Conservation (phyloP, 495 filamentous ascomycete genomes). For the Penicillium riverlandense region DNA sequence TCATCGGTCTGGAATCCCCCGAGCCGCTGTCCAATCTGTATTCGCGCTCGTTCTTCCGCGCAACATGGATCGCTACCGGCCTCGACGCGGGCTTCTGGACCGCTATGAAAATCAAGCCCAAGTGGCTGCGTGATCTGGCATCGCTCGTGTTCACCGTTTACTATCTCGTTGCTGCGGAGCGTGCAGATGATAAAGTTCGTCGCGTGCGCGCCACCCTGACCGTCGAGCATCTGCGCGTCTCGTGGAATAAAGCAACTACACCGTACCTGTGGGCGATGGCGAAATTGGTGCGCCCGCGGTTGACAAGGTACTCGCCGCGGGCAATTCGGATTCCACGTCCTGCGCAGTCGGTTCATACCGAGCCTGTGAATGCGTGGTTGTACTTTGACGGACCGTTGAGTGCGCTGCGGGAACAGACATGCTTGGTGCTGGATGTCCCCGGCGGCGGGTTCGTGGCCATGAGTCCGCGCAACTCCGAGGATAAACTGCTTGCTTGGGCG, state of each 20-base stretch:
- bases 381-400: conserved; percentile 88
- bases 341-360: conserved; percentile 65
- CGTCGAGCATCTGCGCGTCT: conserved; percentile 83
- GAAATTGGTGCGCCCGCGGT: conserved; percentile 63
- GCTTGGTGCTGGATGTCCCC: conserved; percentile 83
- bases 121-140: conserved; percentile 74
- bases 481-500: conserved; percentile 87
- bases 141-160: conserved; percentile 79
- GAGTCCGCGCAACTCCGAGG: conserved; percentile 84
- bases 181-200: conserved; percentile 95
- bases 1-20: conserved; percentile 84
- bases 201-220: conserved; percentile 81
- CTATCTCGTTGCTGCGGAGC: conserved; percentile 87
- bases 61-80: conserved; percentile 94
- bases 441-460: conserved; percentile 96
- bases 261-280: conserved; percentile 71
- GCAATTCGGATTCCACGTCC: conserved; percentile 80
- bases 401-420: conserved; percentile 66
- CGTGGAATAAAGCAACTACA: conserved; percentile 89
- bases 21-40: conserved; percentile 95
- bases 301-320: conserved; percentile 72
- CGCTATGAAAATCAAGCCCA: conserved; percentile 81
- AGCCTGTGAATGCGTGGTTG: conserved; percentile 80
- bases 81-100: conserved; percentile 98
- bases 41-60: conserved; percentile 88